Percentiles rank a stretch among this genome's conserved stretches.
Conservation (phyloP, 768 basidiomycete genomes). For the Mrakia frigida region DNA sequence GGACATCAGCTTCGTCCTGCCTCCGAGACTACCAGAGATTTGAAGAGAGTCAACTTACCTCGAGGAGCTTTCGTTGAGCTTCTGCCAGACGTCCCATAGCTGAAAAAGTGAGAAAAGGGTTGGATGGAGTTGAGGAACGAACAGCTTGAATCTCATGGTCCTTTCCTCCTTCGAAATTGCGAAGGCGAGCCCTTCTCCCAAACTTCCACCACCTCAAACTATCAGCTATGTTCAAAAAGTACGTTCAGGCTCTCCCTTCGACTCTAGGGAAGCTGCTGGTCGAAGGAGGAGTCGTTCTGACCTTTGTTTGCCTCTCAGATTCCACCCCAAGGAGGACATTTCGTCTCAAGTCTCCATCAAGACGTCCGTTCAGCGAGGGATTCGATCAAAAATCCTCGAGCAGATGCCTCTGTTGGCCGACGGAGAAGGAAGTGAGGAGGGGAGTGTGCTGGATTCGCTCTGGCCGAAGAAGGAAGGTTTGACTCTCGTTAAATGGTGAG, state of each 20-base stretch:
- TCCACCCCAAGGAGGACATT: conserved; percentile 61
- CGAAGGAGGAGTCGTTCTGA: background rate
- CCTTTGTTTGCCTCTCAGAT: conserved; percentile 41
- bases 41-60: conserved; percentile 46
- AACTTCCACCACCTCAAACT: background rate
- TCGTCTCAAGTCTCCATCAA: conserved; percentile 86
- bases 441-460: conserved; percentile 70
- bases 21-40: background rate
- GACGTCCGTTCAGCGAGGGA: conserved; percentile 83
- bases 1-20: background rate
- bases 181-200: background rate
- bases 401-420: conserved; percentile 61
- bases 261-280: background rate
- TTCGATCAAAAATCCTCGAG: conserved; percentile 69
- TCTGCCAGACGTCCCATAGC: conserved; percentile 90
- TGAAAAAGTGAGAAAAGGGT: conserved; percentile 13
- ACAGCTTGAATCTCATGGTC: background rate
- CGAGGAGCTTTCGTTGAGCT: conserved; percentile 90
- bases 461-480: conserved; percentile 99
- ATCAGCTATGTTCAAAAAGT: conserved; percentile 47
- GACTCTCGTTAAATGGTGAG: conserved; percentile 87
- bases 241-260: conserved; percentile 2
- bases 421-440: conserved; percentile 36
- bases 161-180: background rate
- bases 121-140: background rate